phyloP scores from a whole-genome alignment of 192 early-diverging fungal species.

The Coemansia sp. region DNA sequence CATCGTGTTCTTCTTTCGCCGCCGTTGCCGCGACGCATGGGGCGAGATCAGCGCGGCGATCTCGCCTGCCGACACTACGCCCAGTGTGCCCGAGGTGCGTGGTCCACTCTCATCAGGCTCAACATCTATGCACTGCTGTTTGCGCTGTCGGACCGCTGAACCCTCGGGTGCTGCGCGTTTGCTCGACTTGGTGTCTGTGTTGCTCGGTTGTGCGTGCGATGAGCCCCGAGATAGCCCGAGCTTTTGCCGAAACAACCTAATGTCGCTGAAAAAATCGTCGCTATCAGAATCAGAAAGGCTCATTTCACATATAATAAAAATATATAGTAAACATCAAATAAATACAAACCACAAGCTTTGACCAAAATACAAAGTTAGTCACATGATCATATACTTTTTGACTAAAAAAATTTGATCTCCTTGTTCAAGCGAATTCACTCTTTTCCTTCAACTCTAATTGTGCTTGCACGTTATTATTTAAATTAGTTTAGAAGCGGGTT shows the following conservation, averaged over 20 bases:
- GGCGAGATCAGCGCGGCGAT: conserved; percentile 40
- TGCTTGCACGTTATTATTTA: background rate
- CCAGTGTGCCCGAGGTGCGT: background rate
- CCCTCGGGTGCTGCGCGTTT: background rate
- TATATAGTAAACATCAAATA: background rate
- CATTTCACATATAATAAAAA: conserved; percentile 5
- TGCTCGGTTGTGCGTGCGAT: background rate
- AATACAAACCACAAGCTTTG: background rate
- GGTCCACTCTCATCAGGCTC: background rate
- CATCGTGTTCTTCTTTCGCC: background rate
- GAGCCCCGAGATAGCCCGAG: conserved; percentile 19
- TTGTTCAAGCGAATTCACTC: background rate
- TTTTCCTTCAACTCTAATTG: background rate
- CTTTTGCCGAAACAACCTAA: conserved; percentile 25
- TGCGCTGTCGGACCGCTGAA: background rate
- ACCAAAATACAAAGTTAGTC: background rate
- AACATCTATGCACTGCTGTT: background rate
- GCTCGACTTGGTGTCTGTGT: background rate
- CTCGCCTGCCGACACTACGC: conserved; percentile 28
- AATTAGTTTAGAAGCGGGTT: background rate
- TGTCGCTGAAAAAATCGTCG: conserved; percentile 46
- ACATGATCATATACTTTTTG: background rate
- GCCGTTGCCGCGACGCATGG: conserved; percentile 13
- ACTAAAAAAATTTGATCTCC: background rate
- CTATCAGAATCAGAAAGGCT: conserved; percentile 34